These are phyloP conservation scores for Sphagnum magellanicum DNA, from an alignment of 228 moss, liverwort and hornwort species.

Conservation along the genomic window DNA sequence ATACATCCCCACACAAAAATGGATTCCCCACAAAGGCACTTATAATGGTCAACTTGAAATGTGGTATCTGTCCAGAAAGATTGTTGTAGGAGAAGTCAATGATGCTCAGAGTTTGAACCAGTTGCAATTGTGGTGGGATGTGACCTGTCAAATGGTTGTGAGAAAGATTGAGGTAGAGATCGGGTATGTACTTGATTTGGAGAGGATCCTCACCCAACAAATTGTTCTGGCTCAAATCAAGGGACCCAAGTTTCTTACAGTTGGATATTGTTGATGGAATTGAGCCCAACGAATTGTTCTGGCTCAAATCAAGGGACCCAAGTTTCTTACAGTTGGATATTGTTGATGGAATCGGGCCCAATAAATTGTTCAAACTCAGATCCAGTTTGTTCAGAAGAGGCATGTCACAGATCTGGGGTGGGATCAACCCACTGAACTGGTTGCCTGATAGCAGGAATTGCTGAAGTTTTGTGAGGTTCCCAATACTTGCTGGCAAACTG, in stretches of 20 bases:
- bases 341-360: conserved; percentile 17
- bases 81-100: conserved; percentile 42
- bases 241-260: conserved; percentile 13
- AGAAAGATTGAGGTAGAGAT: conserved; percentile 26
- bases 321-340: conserved; percentile 18
- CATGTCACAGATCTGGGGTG: conserved; percentile 17
- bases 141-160: conserved; percentile 17
- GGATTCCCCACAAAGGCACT: conserved; percentile 16
- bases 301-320: conserved; percentile 22
- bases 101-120: conserved; percentile 24
- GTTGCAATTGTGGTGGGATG: conserved; percentile 19
- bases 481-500: conserved; percentile 10
- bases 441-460: conserved; percentile 14
- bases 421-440: conserved; percentile 22
- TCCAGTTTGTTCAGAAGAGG: conserved; percentile 14
- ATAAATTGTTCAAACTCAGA: conserved; percentile 19
- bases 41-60: conserved; percentile 20
- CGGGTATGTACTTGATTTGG: conserved; percentile 6
- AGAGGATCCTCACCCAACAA: conserved; percentile 21
- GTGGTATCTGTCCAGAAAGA: conserved; percentile 29
- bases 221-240: conserved; percentile 29
- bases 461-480: conserved; percentile 15
- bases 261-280: conserved; percentile 23
- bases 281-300: conserved; percentile 15
- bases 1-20: conserved; percentile 13